Evolutionary conservation across 1,284 basidiomycete genomes (phyloP), one percentile per base, ranked within the genome.

Genomic region (Tylopilus orsonianus): DNA sequence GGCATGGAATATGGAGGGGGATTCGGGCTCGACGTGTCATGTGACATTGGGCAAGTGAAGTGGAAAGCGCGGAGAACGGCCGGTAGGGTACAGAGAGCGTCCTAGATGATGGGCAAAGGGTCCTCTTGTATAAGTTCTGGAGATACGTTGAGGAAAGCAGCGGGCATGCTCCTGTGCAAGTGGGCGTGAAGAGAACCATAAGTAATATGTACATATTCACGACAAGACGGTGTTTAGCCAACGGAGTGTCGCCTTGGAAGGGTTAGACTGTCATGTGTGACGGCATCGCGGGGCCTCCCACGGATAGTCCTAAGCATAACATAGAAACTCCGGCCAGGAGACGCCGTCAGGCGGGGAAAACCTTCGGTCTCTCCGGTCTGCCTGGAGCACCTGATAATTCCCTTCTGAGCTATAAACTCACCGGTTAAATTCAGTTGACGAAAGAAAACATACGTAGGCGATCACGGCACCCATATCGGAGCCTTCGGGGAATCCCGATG

Each of bases 121-220:
- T 75, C 69, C 23, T 66, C 61, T 45, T 71, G 66, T 33, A 74
- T 55, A 19, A 71, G 56, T 49, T 71, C 64, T 8, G 58, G 59
- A 18, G 69, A 66, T 38, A 61, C 57, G 30, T 61, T 51, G 41
- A 65, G 55, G 27, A 69, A 53, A 50, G 66, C 58, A 41, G 29
- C 51, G 52, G 57, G 47, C 58, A 63, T 65, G 46, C 34, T 58
- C 52, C 23, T 46, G 41, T 18, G 56, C 33, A 24, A 50, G 53
- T 51, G 44, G 55, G 50, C 46, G 46, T 43, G 49, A 45, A 30
- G 49, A 57, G 46, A 51, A 44, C 33, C 50, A 60, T 53, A 56
- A 44, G 56, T 39, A 64, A 59, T 67, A 60, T 60, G 55, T 49
- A 56, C 46, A 8, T 46, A 57, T 55, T 54, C 49, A 65, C 52